phyloP scores from a whole-genome alignment of 371 early-diverging fungal genomes.

The Dipsacomyces acuminosporus region DNA sequence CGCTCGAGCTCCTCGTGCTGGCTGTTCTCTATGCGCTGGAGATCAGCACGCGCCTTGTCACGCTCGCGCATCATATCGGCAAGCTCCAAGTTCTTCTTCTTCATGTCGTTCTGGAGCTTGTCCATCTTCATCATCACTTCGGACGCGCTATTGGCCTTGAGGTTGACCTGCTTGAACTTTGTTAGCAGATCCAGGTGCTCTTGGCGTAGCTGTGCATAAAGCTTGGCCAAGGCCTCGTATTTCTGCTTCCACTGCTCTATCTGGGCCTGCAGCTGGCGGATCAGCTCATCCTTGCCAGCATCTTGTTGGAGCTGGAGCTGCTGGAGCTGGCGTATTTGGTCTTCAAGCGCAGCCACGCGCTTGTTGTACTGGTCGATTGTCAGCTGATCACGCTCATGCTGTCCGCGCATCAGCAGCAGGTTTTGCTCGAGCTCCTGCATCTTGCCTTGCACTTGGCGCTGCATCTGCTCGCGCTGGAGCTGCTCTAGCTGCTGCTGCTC shows the following conservation, averaged over 20 bases:
- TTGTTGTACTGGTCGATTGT: conserved; percentile 77
- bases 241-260: conserved; percentile 64
- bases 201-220: conserved; percentile 92
- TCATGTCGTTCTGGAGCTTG: conserved; percentile 70
- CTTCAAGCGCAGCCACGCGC: conserved; percentile 63
- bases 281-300: conserved; percentile 67
- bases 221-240: conserved; percentile 68
- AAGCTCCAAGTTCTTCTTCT: conserved; percentile 73
- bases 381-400: conserved; percentile 79
- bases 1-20: conserved; percentile 76
- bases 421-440: conserved; percentile 76
- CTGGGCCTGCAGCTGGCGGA: conserved; percentile 70
- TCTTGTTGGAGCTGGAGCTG: conserved; percentile 63
- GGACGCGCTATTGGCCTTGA: conserved; percentile 73
- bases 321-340: conserved; percentile 72
- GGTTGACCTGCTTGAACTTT: conserved; percentile 76
- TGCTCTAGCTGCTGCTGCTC: conserved; percentile 64
- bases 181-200: conserved; percentile 90
- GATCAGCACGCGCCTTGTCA: conserved; percentile 71
- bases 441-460: conserved; percentile 67
- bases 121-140: conserved; percentile 72
- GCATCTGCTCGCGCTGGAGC: conserved; percentile 67
- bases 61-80: conserved; percentile 80
- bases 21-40: conserved; percentile 61
- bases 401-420: conserved; percentile 66